Evolutionary conservation across 306 rosid species (phyloP), one percentile per base, ranked within the genome.

Genomic region (Vigna hirtella): DNA sequence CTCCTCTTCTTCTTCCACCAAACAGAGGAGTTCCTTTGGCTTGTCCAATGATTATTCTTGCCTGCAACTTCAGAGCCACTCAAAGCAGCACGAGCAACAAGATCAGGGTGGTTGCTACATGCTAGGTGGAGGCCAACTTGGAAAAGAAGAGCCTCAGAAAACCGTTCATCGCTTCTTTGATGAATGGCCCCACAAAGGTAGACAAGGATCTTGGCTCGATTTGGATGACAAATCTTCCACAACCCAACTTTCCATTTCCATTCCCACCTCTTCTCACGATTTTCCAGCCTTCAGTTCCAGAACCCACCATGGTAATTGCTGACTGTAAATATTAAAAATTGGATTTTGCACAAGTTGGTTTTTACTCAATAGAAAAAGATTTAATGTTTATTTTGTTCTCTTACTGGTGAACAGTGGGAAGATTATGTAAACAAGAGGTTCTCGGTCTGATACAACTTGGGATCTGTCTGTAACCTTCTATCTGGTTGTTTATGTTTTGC

Each of bases 101-200:
- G 87, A 85, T 38, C 78, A 75, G 38, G 73, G 83, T 45, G 50
- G 16, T 70, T 83, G 69, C 79, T 72, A 72, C 56, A 67, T 68
- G 45, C 20, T 80, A 26, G 80, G 82, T 17, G 58, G 72, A 9
- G 62, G 75, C 32, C 77, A 70, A 45, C n/a, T 75, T 45, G 90
- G 74, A 64, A 80, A 81, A 72, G 79, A 90, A 53, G 96, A 88
- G 70, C 85, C 95, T 70, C 91, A 86, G 83, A 91, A 83, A 82
- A 94, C 90, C 28, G 70, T 94, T 75, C 97, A 92, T 73, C 89
- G 83, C 15, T 94, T 94, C 91, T 85, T 94, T 45, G 98, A 94
- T 51, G 98, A 94, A 77, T 89, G 90, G 89, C 97, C 98, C 10
- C 91, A 77, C 17, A 90, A 87, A 84, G 89, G 86, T 3, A 82